These are phyloP conservation scores for Gossypium bickii DNA, from an alignment of 345 rosid species.

Conservation along the genomic window DNA sequence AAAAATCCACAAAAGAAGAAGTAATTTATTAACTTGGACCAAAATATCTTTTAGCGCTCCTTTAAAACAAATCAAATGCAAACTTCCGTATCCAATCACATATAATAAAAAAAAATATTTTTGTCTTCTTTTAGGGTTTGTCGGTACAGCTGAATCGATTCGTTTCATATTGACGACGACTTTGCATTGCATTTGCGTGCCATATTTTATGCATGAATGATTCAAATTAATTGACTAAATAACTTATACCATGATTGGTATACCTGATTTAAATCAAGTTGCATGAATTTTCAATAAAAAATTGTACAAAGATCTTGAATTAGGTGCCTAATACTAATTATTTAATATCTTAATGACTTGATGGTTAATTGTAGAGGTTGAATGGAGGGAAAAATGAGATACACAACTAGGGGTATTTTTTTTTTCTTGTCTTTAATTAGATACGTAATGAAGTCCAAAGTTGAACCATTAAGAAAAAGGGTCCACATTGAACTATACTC, in stretches of 20 bases:
- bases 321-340: not conserved
- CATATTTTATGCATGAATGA: too few species aligned
- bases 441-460: slow-evolving; percentile 14
- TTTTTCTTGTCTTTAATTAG: not conserved
- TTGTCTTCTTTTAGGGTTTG: too few species aligned
- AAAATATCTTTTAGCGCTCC: too few species aligned
- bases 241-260: not conserved
- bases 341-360: not conserved
- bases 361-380: not conserved
- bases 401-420: not conserved
- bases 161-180: too few species aligned
- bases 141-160: too few species aligned
- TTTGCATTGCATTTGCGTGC: too few species aligned
- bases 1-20: too few species aligned
- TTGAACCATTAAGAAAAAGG: slow-evolving; percentile 17
- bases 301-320: not conserved
- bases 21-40: too few species aligned
- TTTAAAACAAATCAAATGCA: too few species aligned
- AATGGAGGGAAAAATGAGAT: not conserved
- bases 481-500: slow-evolving; percentile 26
- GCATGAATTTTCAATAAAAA: not conserved
- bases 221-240: too few species aligned
- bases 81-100: too few species aligned
- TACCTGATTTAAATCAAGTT: not conserved
- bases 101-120: too few species aligned